These are phyloP conservation scores for Bisporella sp. DNA, from an alignment of 2,329 filamentous ascomycete species.

Conservation along the genomic window DNA sequence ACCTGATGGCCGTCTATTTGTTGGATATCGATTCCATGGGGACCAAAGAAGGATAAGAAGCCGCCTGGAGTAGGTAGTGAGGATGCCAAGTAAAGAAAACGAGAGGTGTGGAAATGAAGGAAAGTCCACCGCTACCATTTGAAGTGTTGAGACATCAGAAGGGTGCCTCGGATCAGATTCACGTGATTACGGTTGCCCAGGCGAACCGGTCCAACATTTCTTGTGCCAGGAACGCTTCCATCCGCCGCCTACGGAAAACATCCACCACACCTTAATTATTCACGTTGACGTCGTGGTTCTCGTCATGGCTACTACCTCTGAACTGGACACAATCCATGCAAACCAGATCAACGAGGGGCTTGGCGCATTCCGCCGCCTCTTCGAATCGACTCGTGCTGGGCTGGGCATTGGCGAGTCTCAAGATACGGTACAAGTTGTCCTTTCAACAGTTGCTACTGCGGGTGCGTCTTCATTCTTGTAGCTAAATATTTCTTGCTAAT, in stretches of 20 bases:
- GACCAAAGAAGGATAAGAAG: not conserved
- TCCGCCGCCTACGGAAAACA: not conserved
- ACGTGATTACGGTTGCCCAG: not conserved
- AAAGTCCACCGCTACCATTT: not conserved
- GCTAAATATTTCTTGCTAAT: conserved; percentile 10
- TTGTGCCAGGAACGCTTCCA: not conserved
- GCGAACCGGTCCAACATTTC: not conserved
- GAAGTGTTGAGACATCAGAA: not conserved
- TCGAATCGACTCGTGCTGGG: not conserved
- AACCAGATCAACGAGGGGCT: not conserved
- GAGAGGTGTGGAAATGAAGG: not conserved
- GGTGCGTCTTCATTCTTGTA: not conserved
- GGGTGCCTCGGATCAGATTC: not conserved
- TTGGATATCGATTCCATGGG: not conserved
- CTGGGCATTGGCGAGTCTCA: not conserved
- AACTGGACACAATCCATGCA: not conserved
- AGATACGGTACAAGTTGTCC: not conserved
- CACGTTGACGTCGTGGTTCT: not conserved
- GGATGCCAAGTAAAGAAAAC: not conserved
- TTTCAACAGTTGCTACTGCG: not conserved
- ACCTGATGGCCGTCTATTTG: not conserved
- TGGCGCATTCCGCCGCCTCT: not conserved
- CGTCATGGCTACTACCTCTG: not conserved
- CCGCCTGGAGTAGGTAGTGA: not conserved
- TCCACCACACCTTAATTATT: not conserved